Base-by-base conservation (phyloP, 1,139 yeast genomes). In the Eremothecium sinecaudum region DNA sequence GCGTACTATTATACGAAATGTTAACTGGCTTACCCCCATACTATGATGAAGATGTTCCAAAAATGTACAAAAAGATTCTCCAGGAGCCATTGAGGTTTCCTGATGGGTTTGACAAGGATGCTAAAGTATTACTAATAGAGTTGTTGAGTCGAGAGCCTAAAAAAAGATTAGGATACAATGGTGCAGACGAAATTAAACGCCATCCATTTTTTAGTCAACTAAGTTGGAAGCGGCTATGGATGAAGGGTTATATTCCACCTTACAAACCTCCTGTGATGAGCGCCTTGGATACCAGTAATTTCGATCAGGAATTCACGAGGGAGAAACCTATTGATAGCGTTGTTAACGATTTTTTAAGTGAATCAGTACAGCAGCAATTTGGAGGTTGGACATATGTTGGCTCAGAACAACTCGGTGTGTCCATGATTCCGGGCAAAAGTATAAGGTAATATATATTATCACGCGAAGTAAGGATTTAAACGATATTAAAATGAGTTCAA, bases 361-460 rank as follows among this genome's bases (percentile, higher is more conserved):
- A 82, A 50, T 75, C 87, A 46, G 94, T 90, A 15, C 98, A 90
- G 59, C 79, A 81, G 55, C 97, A 90, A 61, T 90, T 90, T 67
- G 97, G 95, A 32, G 97, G 98, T 4, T 90, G 98, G 98, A 87
- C 96, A 2, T 87, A 86, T 58, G 84, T 83, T 37, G 95, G 90
- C 4, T 59, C 58, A 9, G 67, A 63, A 40, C 66, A 62, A 39
- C 39, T 63, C 18, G 64, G 59, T 12, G 50, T 50, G 36, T 51
- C 57, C 18, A 44, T 53, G 51, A 42, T 46, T 8, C 55, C 53
- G 26, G 53, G 51, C 2, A 50, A 50, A 40, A 50, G 53, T 33
- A 47, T 49, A 16, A 45, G 45, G 31, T 50, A 41, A n/a, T n/a
- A n/a, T n/a, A n/a, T n/a, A n/a, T n/a, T n/a, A n/a, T n/a, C n/a